These are phyloP conservation scores for Pseudodiploospora longispora DNA, from an alignment of 2,329 filamentous ascomycete genomes.

Conservation along the genomic window DNA sequence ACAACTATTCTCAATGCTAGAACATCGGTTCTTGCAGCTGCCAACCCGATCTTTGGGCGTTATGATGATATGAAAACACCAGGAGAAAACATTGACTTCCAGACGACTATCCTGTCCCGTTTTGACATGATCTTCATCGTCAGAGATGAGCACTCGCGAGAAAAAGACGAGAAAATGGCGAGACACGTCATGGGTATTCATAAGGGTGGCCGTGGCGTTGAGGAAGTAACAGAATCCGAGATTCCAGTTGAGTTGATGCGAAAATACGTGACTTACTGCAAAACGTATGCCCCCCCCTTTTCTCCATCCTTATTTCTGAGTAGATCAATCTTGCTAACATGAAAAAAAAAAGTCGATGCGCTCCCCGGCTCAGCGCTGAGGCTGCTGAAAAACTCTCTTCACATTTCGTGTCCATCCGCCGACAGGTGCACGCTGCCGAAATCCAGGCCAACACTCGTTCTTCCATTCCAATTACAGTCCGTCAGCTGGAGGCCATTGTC, in stretches of 20 bases:
- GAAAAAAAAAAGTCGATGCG: slow-evolving; percentile 61
- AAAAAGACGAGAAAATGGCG: slow-evolving; percentile 85
- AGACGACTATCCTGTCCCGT: slow-evolving; percentile 94
- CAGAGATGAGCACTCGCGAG: slow-evolving; percentile 84
- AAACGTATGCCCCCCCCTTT: slow-evolving; percentile 54
- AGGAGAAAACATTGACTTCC: slow-evolving; percentile 98
- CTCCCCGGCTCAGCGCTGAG: slow-evolving; percentile 80
- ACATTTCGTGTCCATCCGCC: slow-evolving; percentile 92
- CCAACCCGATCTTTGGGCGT: slow-evolving; percentile 94
- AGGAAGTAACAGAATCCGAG: slow-evolving; percentile 78
- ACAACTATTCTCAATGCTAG: slow-evolving; percentile 95
- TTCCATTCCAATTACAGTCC: slow-evolving; percentile 93
- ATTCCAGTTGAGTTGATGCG: slow-evolving; percentile 96
- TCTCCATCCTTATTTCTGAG: not conserved
- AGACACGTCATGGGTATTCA: slow-evolving; percentile 97
- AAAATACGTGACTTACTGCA: slow-evolving; percentile 94
- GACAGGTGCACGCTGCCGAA: slow-evolving; percentile 87
- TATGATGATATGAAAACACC: slow-evolving; percentile 98
- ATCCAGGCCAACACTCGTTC: slow-evolving; percentile 83
- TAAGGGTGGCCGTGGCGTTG: slow-evolving; percentile 77
- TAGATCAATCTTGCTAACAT: slow-evolving; percentile 5
- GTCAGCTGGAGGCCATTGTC: slow-evolving; percentile 93
- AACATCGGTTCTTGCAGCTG: slow-evolving; percentile 89
- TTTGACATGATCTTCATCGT: slow-evolving; percentile 99
- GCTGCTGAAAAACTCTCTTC: slow-evolving; percentile 94